Evolutionary conservation across 1,284 basidiomycete genomes (phyloP).

Genomic region (Mrakiaceae sp.): DNA sequence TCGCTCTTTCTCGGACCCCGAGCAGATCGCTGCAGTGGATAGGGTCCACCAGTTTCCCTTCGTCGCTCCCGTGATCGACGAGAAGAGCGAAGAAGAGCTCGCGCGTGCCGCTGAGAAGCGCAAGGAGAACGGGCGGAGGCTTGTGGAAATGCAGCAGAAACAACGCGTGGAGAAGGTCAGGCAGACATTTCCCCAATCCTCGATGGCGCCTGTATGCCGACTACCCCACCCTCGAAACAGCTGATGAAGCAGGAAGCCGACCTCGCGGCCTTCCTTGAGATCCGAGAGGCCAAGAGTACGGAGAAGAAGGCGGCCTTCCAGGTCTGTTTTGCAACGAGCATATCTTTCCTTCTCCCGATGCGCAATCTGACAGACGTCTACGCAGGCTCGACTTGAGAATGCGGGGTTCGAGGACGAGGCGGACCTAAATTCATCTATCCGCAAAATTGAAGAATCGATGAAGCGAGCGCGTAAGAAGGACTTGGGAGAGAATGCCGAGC

Average conservation of each 20-base stretch:
- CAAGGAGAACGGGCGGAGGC: slow-evolving; percentile 69
- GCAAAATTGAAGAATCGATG: slow-evolving; percentile 60
- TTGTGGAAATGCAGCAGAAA: slow-evolving; percentile 88
- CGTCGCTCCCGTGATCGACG: slow-evolving; percentile 52
- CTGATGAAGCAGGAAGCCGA: slow-evolving; percentile 65
- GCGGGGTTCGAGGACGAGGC: slow-evolving; percentile 60
- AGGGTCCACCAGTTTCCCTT: slow-evolving; percentile 80
- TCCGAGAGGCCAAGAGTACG: slow-evolving; percentile 55
- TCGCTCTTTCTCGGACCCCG: slow-evolving; percentile 51
- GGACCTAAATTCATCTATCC: slow-evolving; percentile 37
- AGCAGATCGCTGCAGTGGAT: slow-evolving; percentile 52
- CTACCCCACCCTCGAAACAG: background rate
- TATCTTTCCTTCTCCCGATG: background rate
- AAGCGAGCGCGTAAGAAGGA: slow-evolving; percentile 58
- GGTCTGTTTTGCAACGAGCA: slow-evolving; percentile 33
- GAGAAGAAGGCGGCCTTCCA: slow-evolving; percentile 66
- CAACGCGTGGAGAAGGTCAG: slow-evolving; percentile 70
- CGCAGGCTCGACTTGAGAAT: slow-evolving; percentile 28
- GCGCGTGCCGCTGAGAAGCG: slow-evolving; percentile 63
- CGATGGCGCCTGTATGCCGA: too few species aligned
- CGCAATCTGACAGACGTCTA: background rate
- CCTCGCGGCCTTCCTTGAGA: slow-evolving; percentile 53
- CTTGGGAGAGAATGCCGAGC: slow-evolving; percentile 49
- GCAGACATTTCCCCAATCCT: background rate
- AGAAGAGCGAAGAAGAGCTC: slow-evolving; percentile 87